A percentile compares a stretch with the other conserved stretches of the same genome.
Evolutionary conservation across 2,329 filamentous ascomycete species (phyloP).

Genomic region (Colletotrichum sublineola): DNA sequence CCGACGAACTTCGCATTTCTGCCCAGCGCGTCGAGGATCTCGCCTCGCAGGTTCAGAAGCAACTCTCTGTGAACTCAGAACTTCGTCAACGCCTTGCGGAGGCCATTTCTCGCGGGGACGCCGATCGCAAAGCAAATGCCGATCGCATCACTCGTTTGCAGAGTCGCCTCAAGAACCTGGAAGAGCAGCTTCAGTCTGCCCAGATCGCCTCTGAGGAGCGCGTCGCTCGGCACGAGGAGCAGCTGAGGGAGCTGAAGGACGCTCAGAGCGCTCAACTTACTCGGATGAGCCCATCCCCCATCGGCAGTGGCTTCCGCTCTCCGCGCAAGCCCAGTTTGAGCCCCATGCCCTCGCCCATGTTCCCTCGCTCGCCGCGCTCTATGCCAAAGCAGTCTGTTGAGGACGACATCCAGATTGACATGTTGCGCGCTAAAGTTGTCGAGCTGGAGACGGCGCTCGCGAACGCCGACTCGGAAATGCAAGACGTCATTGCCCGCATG

Average conservation of each 20-base stretch:
- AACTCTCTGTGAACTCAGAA: slow-evolving; percentile 81
- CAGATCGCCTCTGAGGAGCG: slow-evolving; percentile 90
- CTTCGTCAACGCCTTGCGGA: slow-evolving; percentile 82
- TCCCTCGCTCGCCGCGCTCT: slow-evolving; percentile 59
- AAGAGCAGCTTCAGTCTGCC: slow-evolving; percentile 85
- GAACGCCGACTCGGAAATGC: slow-evolving; percentile 79
- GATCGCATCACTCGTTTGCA: slow-evolving; percentile 88
- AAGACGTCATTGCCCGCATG: slow-evolving; percentile 84
- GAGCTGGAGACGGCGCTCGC: slow-evolving; percentile 83
- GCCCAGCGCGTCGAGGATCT: slow-evolving; percentile 84
- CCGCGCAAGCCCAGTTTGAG: slow-evolving; percentile 52
- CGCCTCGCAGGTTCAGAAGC: slow-evolving; percentile 81
- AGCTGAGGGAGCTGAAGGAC: slow-evolving; percentile 81
- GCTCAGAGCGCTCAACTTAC: slow-evolving; percentile 82
- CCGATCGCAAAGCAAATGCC: slow-evolving; percentile 83
- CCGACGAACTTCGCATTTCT: slow-evolving; percentile 78
- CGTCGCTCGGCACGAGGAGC: slow-evolving; percentile 86
- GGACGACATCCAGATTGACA: slow-evolving; percentile 80
- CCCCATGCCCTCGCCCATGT: slow-evolving; percentile 53
- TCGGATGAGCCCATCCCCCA: slow-evolving; percentile 70
- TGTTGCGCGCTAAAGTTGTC: slow-evolving; percentile 81
- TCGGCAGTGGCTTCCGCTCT: slow-evolving; percentile 48
- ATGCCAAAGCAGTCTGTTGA: slow-evolving; percentile 76
- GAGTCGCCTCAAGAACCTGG: slow-evolving; percentile 81
- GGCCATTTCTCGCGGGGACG: slow-evolving; percentile 86